phyloP scores from a whole-genome alignment of 352 stramenopile genomes.

The Phytophthora aleatoria region DNA sequence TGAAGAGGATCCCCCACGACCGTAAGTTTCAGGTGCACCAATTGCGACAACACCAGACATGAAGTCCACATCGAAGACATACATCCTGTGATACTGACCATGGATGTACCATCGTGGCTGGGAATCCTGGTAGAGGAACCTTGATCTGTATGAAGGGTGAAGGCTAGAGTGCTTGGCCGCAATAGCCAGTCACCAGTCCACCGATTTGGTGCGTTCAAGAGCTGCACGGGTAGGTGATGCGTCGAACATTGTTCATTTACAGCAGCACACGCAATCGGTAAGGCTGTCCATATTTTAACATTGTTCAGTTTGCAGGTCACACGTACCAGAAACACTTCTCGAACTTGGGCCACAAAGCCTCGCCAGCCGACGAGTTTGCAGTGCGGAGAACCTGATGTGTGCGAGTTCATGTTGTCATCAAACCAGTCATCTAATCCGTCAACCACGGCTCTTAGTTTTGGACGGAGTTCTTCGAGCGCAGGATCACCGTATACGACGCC shows the following conservation, averaged over 20 bases:
- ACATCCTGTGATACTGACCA: slow-evolving; percentile 3
- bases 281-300: too few species aligned
- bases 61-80: slow-evolving; percentile 27
- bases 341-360: too few species aligned
- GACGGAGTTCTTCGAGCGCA: slow-evolving; percentile 4
- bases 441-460: not conserved
- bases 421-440: not conserved
- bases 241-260: too few species aligned
- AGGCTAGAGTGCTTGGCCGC: not conserved
- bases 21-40: slow-evolving; percentile 7
- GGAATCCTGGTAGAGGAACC: not conserved
- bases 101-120: not conserved
- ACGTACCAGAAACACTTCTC: too few species aligned
- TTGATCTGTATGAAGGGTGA: not conserved
- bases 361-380: too few species aligned
- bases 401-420: not conserved
- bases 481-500: slow-evolving; percentile 6
- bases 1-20: not conserved
- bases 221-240: too few species aligned
- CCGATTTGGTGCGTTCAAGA: too few species aligned
- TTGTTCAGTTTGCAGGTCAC: too few species aligned
- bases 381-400: not conserved
- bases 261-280: too few species aligned
- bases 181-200: not conserved
- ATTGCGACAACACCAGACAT: slow-evolving; percentile 23